Evolutionary conservation across 2,329 filamentous ascomycete species (phyloP).

Genomic region (Fusarium sp.): DNA sequence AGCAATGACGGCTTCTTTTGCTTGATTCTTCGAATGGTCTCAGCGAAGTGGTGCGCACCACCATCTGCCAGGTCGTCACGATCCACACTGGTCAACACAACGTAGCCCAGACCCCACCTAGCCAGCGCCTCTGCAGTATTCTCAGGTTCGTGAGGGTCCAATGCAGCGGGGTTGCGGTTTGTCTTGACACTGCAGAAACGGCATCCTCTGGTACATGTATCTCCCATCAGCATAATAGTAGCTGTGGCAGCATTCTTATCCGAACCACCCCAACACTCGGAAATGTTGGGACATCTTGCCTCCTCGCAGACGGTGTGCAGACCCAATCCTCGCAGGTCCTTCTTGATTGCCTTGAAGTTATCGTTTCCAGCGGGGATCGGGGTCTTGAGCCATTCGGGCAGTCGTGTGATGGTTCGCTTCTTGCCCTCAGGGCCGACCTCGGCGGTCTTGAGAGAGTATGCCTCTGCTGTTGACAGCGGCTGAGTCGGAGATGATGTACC

Average conservation of each 20-base stretch:
- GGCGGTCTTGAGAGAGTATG: slow-evolving; percentile 72
- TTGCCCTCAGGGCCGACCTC: slow-evolving; percentile 74
- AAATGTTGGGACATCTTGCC: slow-evolving; percentile 96
- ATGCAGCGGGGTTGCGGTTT: slow-evolving; percentile 76
- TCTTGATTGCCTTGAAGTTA: slow-evolving; percentile 96
- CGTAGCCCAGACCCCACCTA: slow-evolving; percentile 94
- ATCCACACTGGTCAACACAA: slow-evolving; percentile 94
- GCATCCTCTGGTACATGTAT: slow-evolving; percentile 96
- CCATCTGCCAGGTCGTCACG: slow-evolving; percentile 92
- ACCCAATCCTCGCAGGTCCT: slow-evolving; percentile 87
- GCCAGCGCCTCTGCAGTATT: slow-evolving; percentile 94
- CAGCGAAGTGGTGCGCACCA: slow-evolving; percentile 89
- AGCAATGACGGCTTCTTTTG: slow-evolving; percentile 81
- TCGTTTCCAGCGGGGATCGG: slow-evolving; percentile 84
- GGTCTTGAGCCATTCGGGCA: slow-evolving; percentile 96
- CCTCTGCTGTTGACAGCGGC: slow-evolving; percentile 65
- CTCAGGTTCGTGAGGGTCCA: slow-evolving; percentile 97
- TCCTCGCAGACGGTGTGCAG: slow-evolving; percentile 98
- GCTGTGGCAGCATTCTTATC: slow-evolving; percentile 92
- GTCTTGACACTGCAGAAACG: slow-evolving; percentile 99
- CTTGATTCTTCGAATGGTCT: slow-evolving; percentile 96
- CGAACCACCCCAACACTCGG: slow-evolving; percentile 95
- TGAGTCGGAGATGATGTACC: slow-evolving; percentile 56
- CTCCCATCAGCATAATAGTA: slow-evolving; percentile 99
- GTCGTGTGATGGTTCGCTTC: slow-evolving; percentile 75